Percentiles rank a stretch among this genome's conserved stretches.
These are phyloP conservation scores for Cytospora leucostoma DNA, from an alignment of 2,329 filamentous ascomycete genomes.

Conservation along the genomic window DNA sequence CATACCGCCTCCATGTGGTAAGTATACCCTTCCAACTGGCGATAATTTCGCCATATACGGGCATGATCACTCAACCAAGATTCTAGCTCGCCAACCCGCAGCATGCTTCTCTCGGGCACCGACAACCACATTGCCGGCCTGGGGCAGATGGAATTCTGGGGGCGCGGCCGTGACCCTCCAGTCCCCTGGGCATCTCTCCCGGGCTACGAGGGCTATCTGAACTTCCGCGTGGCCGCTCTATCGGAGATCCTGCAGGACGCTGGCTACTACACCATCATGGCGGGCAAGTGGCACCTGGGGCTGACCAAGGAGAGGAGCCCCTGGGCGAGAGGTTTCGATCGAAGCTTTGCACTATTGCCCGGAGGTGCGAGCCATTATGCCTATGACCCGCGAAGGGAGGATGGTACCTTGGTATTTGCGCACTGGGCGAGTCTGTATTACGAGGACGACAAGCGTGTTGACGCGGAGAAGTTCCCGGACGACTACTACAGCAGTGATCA, in stretches of 20 bases:
- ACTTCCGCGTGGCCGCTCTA: constrained; percentile 34
- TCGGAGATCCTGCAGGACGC: constrained; percentile 35
- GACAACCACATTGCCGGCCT: constrained; percentile 57
- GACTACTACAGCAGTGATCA: constrained; percentile 53
- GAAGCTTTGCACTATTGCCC: constrained; percentile 61
- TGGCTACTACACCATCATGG: constrained; percentile 37
- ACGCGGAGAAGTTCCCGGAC: constrained; percentile 45
- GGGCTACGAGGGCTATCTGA: constrained; percentile 39
- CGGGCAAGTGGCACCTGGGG: constrained; percentile 43
- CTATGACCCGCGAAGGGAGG: constrained; percentile 46
- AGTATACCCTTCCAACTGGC: too few relatives aligned
- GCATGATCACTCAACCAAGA: too few relatives aligned
- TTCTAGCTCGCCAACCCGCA: constrained; percentile 50
- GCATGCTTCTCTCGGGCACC: constrained; percentile 62
- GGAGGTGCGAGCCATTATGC: constrained; percentile 59
- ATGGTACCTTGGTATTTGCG: neutral
- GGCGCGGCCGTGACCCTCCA: constrained; percentile 34
- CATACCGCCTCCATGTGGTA: constrained; percentile 58
- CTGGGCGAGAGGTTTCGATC: constrained; percentile 58
- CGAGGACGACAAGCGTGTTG: neutral
- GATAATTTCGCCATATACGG: too few relatives aligned
- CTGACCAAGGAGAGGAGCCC: constrained; percentile 58
- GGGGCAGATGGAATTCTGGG: constrained; percentile 54
- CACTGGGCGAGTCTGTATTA: neutral
- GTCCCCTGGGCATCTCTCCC: constrained; percentile 27